Evolutionary conservation across 2,329 filamentous ascomycete species (phyloP), one percentile per base, ranked within the genome.

Genomic region (Ascochyta koolunga): DNA sequence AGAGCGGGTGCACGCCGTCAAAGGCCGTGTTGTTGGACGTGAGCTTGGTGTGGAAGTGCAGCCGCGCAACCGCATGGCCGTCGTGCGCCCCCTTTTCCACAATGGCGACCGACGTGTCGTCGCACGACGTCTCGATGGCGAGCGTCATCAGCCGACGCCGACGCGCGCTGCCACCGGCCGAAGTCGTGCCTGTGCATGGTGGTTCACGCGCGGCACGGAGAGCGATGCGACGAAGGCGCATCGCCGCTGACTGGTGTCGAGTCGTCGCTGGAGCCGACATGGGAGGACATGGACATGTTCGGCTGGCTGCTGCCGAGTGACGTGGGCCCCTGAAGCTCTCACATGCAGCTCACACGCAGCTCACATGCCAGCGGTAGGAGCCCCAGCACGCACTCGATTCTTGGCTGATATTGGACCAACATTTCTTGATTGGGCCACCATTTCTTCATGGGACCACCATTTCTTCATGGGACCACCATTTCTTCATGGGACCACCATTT

Each of bases 31-130:
- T 92, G 73, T 96, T 88, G 5, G 90, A 89, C 0, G 92, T 96
- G 59, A 93, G 77, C 66, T 90, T 95, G 65, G 88, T 82, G 71
- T 96, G 88, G 78, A 91, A 96, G 64, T 89, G 86, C 2, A 96
- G 81, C 5, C 77, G 79, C 9, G 88, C 85, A 40, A 73, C 44
- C 5, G 64, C 50, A 19, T 15, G 44, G 27, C 50, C 50, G 33
- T 33, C 10, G 36, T 51, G 36, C 6, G 22, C 36, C 25, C 75
- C 66, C 64, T 86, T 88, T 48, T 90, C 85, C 33, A 97, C 81
- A 41, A 98, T 77, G 25, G 93, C 89, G 18, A 97, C 92, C 53
- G 89, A 93, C 1, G 93, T 96, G 78, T 98, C 93, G 77, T 98
- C 93, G 81, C 93, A 95, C 2, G 89, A 92, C 9, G 89, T 89